Evolutionary conservation across 169 alveolate species (phyloP).

Genomic region (Amoebophrya sp.): DNA sequence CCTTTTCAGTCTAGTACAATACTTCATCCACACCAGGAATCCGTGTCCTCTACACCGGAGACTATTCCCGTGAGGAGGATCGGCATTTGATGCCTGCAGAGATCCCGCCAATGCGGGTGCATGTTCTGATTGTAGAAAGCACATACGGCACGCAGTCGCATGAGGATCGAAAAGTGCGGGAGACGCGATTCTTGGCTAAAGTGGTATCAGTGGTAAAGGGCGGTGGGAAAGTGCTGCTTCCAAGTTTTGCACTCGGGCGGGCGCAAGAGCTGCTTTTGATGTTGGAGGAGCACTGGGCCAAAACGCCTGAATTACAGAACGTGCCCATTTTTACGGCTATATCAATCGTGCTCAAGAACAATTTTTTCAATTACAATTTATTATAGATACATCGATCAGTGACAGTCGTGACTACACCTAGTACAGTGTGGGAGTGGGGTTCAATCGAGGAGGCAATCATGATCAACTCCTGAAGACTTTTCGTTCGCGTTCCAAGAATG

Average conservation of each 20-base stretch:
- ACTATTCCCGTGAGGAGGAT: constrained; percentile 91
- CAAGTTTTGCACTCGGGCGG: constrained; percentile 89
- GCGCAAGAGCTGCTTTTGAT: constrained; percentile 90
- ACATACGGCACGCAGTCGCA: constrained; percentile 96
- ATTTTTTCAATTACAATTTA: too few relatives aligned
- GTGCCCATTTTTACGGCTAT: too few relatives aligned
- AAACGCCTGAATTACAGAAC: constrained; percentile 72
- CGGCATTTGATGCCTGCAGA: constrained; percentile 39
- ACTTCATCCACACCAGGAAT: constrained; percentile 54
- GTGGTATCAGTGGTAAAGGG: constrained; percentile 65
- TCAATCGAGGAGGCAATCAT: too few relatives aligned
- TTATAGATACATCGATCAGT: too few relatives aligned
- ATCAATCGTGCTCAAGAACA: too few relatives aligned
- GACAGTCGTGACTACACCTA: too few relatives aligned
- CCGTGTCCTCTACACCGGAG: constrained; percentile 96
- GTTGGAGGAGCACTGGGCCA: constrained; percentile 92
- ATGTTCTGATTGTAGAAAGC: constrained; percentile 93
- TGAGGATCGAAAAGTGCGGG: constrained; percentile 90
- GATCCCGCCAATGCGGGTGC: constrained; percentile 58
- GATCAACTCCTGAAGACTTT: too few relatives aligned
- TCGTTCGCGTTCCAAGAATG: too few relatives aligned
- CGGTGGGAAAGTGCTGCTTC: constrained; percentile 89
- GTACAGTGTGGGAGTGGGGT: too few relatives aligned
- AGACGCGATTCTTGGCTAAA: constrained; percentile 74
- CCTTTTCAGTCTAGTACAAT: too few relatives aligned